Conservation (phyloP, 31 red algal species). For the Endocladia muricata region DNA sequence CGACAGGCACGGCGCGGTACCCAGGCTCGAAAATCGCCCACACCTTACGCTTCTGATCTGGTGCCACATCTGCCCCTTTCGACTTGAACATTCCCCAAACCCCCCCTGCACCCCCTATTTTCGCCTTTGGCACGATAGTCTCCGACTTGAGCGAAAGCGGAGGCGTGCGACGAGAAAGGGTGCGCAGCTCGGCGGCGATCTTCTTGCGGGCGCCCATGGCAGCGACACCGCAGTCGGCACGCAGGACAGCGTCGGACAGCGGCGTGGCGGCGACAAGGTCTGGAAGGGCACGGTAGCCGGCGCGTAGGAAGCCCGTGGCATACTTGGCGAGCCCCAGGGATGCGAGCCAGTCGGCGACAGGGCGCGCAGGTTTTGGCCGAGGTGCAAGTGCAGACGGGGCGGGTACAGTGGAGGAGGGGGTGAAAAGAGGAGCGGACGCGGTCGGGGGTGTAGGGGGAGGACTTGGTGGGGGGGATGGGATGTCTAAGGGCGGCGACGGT, state of each 20-base stretch:
- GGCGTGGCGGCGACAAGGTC: not conserved
- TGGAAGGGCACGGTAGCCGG: not conserved
- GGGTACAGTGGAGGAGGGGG: not conserved
- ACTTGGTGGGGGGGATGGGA: slow-evolving; percentile 18
- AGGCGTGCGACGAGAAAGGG: not conserved
- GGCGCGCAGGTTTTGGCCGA: not conserved
- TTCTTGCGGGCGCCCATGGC: slow-evolving; percentile 13
- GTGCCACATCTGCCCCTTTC: not conserved
- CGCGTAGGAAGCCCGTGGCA: slow-evolving; percentile 16
- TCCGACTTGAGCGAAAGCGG: not conserved
- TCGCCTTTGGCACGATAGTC: not conserved
- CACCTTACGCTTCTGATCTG: not conserved
- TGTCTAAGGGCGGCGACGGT: not conserved
- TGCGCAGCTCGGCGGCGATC: not conserved
- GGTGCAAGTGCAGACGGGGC: not conserved
- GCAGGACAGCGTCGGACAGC: not conserved
- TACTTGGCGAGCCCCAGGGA: slow-evolving; percentile 13
- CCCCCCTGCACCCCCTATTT: not conserved
- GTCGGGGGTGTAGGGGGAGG: not conserved
- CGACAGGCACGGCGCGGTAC: slow-evolving; percentile 1
- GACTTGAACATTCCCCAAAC: not conserved
- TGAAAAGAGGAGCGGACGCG: not conserved
- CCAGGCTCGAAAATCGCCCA: slow-evolving; percentile 29
- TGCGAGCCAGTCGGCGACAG: slow-evolving; percentile 15
- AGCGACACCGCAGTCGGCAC: slow-evolving; percentile 13